Base-by-base conservation (phyloP, 352 stramenopile genomes). In the Phytophthora capsici region DNA sequence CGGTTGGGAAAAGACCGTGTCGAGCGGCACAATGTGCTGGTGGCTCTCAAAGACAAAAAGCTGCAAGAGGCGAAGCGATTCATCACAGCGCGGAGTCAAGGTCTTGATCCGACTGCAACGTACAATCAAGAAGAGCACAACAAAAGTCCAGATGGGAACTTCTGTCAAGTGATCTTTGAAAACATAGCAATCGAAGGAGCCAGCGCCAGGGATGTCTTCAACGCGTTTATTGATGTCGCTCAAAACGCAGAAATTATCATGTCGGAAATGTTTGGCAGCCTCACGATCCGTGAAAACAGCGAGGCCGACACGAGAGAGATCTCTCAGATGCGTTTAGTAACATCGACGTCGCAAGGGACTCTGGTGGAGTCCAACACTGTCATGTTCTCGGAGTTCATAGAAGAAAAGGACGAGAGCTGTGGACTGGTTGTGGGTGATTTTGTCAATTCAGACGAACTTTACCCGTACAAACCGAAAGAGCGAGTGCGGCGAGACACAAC, bases 231-330 rank as follows among this genome's bases (percentile, higher is more conserved):
- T 52, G 80, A 78, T 20, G 75, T 78, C 38, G 69, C 74, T 8
- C 46, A 58, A 19, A 88, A 86, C 45, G 51, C 76, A 6, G 80
- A 89, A 54, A 86, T 89, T 51, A 73, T 73, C 46, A 78, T 87
- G 38, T 82, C 80, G 1, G 80, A 89, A 56, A 63, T 69, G 34
- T 71, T 77, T 14, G 78, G 78, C 19, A 69, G 75, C 34, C 73
- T 86, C 20, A 84, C 75, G 3, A 72, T 84, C 47, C 72, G 78
- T 6, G 78, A 86, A 55, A 63, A 86, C 51, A 75, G 71, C 63
- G 75, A 87, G 45, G 64, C 46, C 8, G 73, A 73, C 44, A 58
- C 73, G 9, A 41, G 62, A 22, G 69, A 73, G 30, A 47, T 83
- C n/a, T 70, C 72, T 9, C 75, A 84, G 51, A 71, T 78, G 53